A percentile compares a stretch with the other conserved stretches of the same genome.
These are phyloP conservation scores for Dendrobium nobile DNA, from an alignment of 106 monocot species.

Conservation along the genomic window DNA sequence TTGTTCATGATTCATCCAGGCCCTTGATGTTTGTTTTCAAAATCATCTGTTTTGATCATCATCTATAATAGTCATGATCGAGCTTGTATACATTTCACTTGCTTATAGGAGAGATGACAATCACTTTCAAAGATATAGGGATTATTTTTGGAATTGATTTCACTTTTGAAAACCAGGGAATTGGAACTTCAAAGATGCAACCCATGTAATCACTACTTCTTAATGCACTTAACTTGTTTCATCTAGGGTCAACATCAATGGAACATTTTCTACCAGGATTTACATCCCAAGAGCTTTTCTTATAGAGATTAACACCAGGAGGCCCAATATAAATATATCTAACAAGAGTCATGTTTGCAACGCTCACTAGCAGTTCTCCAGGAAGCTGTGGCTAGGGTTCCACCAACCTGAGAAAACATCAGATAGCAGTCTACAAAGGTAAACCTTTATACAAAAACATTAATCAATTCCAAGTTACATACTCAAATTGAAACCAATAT, in stretches of 20 bases:
- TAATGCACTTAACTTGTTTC: slow-evolving; percentile 14
- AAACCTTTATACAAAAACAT: neutral
- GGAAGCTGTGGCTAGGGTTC: neutral
- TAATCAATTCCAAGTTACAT: neutral
- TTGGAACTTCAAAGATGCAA: slow-evolving; percentile 14
- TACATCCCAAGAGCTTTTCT: slow-evolving; percentile 9
- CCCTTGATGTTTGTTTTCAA: too few relatives aligned
- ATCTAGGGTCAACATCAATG: slow-evolving; percentile 5
- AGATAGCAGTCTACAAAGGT: neutral
- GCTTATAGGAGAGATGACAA: too few relatives aligned
- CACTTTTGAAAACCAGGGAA: neutral
- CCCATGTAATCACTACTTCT: slow-evolving; percentile 32
- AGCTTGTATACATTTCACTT: too few relatives aligned
- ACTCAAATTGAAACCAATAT: neutral
- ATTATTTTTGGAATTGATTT: neutral
- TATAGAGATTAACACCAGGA: slow-evolving; percentile 14
- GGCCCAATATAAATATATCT: slow-evolving; percentile 29
- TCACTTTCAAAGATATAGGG: too few relatives aligned
- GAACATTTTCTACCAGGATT: slow-evolving; percentile 13
- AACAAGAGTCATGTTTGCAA: slow-evolving; percentile 16
- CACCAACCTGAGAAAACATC: neutral
- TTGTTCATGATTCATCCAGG: too few relatives aligned
- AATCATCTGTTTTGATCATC: too few relatives aligned
- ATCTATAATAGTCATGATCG: too few relatives aligned
- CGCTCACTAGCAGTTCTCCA: too few relatives aligned